Base-by-base conservation (phyloP, 2,329 filamentous ascomycete genomes). In the Hymenoscyphus scutula region DNA sequence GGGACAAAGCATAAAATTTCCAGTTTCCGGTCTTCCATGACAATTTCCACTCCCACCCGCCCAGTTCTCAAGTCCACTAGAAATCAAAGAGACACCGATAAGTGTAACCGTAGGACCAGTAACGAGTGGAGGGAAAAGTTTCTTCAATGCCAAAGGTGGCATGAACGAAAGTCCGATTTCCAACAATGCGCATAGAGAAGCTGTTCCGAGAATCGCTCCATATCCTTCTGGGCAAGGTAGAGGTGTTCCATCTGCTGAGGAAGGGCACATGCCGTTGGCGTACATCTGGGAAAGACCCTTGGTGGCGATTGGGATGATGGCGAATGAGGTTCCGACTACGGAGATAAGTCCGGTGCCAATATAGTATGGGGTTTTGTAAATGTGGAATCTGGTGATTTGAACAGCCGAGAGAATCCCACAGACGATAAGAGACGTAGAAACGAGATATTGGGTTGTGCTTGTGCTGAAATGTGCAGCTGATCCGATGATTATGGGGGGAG, bases 261-360 rank as follows among this genome's bases (percentile, higher is more conserved):
- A 45, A 6, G 63, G 62, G 45, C 65, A 89, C 72, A 82, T 89
- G 4, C 90, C 90, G 62, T 88, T 89, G 56, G 78, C 78, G 25
- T 94, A 94, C 89, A 93, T 94, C 72, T 94, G 89, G 1, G 79
- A 74, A 51, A 95, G 84, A 3, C 87, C 89, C 55, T 90, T 89
- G 34, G 82, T 83, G 1, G 90, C 89, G 29, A 92, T 85, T 3
- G 89, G 84, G 64, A 93, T 91, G 64, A 90, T 88, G 54, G 89
- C 82, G 73, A 94, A 94, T 0, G 89, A 91, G 17, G 91, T 89
- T 17, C 89, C 90, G 3, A 92, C 89, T 3, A 92, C 91, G 0
- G 89, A 91, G 62, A 95, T 87, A 27, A 95, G 77, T 2, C 91
- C 91, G 0, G 91, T 95, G 11, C 91, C 90, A 63, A 92, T 77